Base-by-base conservation (phyloP, 2,329 filamentous ascomycete species). In the Aspergillus fischeri region DNA sequence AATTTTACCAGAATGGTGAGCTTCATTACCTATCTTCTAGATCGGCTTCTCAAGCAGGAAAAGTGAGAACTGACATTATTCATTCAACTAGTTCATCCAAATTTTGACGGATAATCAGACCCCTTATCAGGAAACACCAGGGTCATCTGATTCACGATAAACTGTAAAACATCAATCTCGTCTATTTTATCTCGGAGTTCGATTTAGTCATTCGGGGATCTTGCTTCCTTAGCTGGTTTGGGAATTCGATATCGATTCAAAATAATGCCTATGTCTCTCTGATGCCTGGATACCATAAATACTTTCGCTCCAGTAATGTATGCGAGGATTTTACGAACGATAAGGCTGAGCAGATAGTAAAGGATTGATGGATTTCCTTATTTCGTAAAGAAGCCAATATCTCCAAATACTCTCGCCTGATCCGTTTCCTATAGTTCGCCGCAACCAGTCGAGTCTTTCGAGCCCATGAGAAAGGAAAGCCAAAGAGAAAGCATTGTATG, bases 1-100 rank as follows among this genome's bases (percentile, higher is more conserved):
- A 67, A 69, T 45, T 44, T 47, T 9, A 56, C 32, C 20, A 68
- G 51, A 62, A 54, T 60, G 57, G 60, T 65, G 10, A 58, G 57
- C 47, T 2, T 20, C 21, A 14, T 27, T 14, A 25, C 10, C 44
- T 21, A 2, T 4, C n/a, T 17, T 20, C 10, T n/a, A 20, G 24
- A 2, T 35, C 20, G 17, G 9, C 11, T n/a, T 9, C 20, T 5
- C 20, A 35, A 20, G 5, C 5, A 24, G 20, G 24, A 14, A 25
- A 7, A 41, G n/a, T 35, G 32, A 10, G n/a, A 51, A 38, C 25
- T 38, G n/a, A 35, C n/a, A 8, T 29, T 29, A 6, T 21, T 24
- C 7, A 14, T 21, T 3, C n/a, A 11, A 44, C 41, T 21, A 44
- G 41, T 44, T 47, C 44, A 27, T 47, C 6, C 11, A 24, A 24